phyloP scores from a whole-genome alignment of 2,329 filamentous ascomycete genomes.

The Hypocreales sp. region DNA sequence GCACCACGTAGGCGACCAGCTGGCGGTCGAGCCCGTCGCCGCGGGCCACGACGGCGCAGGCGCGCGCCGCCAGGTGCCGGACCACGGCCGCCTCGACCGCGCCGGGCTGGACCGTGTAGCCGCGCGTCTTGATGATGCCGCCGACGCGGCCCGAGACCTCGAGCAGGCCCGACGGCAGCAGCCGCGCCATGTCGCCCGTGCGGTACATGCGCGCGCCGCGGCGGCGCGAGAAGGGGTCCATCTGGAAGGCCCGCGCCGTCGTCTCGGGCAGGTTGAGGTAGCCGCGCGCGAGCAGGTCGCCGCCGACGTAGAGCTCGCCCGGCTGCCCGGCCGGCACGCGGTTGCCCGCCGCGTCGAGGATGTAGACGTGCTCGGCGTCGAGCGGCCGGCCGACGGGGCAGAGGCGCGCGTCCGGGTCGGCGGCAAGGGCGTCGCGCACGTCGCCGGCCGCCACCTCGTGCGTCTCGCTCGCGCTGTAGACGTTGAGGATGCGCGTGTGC shows the following conservation, averaged over 20 bases:
- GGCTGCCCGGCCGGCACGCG: conserved; percentile 44
- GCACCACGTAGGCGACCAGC: conserved; percentile 62
- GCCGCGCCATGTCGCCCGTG: conserved; percentile 55
- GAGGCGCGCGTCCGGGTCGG: conserved; percentile 35
- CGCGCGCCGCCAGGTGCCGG: conserved; percentile 51
- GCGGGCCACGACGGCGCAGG: conserved; percentile 57
- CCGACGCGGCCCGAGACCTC: conserved; percentile 66
- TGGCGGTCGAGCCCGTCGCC: conserved; percentile 64
- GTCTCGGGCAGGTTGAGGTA: conserved; percentile 71
- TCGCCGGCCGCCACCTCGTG: conserved; percentile 69
- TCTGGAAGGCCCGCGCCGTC: conserved; percentile 55
- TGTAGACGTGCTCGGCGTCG: conserved; percentile 53
- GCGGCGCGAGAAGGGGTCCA: conserved; percentile 45
- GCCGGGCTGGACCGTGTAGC: conserved; percentile 63
- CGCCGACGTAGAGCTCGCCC: conserved; percentile 64
- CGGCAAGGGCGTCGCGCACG: conserved; percentile 44
- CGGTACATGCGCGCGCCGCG: conserved; percentile 55
- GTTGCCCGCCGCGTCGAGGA: conserved; percentile 54
- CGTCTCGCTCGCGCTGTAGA: conserved; percentile 72
- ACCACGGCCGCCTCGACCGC: conserved; percentile 62
- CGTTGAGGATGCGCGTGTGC: conserved; percentile 55
- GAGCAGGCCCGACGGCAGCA: conserved; percentile 51
- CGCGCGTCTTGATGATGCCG: conserved; percentile 68
- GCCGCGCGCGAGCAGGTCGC: conserved; percentile 55
- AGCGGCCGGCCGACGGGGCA: conserved; percentile 61